Evolutionary conservation across 2,329 filamentous ascomycete species (phyloP), one percentile per base, ranked within the genome.

Genomic region (Exophiala sideris): DNA sequence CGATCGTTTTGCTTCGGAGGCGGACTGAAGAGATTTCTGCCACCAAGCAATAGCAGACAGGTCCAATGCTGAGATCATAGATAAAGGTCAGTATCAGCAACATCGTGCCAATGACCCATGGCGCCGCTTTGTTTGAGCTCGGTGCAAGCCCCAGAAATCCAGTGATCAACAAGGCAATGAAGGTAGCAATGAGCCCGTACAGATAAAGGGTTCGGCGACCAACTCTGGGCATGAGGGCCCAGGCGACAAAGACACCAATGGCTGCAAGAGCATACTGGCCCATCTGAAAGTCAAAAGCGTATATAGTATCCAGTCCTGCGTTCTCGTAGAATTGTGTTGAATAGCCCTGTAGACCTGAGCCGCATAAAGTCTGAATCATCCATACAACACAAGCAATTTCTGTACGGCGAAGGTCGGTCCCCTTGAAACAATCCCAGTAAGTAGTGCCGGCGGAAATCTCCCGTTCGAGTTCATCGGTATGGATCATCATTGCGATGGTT

Each of bases 401-500:
- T 2, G 90, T 95, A 29, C 90, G 83, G 56, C 90, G 86, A 42
- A 85, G 75, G 66, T 95, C 85, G 16, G 81, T 80, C 8, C 89
- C 89, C 68, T 80, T 85, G 79, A 95, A 95, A 73, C 89, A 95
- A 70, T 95, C 90, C 63, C 81, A 71, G 69, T 94, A 95, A 49
- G 78, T 84, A 3, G 48, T 51, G 11, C 52, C 46, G 16, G 46
- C 38, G 9, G 10, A n/a, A n/a, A 42, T 16, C 20, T 50, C 39
- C 36, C 62, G 46, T 24, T 69, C 67, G 9, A 68, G 52, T 2
- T 65, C 57, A 45, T 65, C 71, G 2, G 72, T 75, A 42, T 73
- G 65, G 1, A 64, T 55, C 52, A 75, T 73, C 65, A 70, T 69
- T 7, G 64, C 64, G 29, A 73, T 59, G 1, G 63, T 66, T 20